Percentiles rank a stretch among this genome's conserved stretches.
Conservation (phyloP, 345 rosid species). For the Pseudoturritis turrita region DNA sequence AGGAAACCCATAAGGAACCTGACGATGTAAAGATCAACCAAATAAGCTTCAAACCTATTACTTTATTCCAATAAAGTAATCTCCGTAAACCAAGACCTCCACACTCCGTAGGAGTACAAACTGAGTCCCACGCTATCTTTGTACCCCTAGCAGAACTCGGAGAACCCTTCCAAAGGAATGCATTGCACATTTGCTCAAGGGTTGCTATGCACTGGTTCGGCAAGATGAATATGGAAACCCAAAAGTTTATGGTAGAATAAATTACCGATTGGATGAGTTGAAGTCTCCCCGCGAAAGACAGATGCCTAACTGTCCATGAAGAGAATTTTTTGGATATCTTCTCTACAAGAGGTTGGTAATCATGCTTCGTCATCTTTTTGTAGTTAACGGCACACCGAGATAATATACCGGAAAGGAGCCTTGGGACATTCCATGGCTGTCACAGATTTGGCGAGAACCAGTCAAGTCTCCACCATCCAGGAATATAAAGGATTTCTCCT, state of each 20-base stretch:
- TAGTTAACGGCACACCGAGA: too few relatives aligned
- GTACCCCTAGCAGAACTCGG: neutral
- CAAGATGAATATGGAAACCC: neutral
- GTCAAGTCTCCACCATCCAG: too few relatives aligned
- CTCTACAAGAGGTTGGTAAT: neutral
- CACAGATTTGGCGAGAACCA: too few relatives aligned
- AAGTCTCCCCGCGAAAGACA: neutral
- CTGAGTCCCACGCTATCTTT: too few relatives aligned
- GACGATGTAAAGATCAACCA: neutral
- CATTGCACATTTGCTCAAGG: neutral
- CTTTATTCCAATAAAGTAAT: neutral
- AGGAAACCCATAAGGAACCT: neutral
- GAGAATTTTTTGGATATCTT: too few relatives aligned
- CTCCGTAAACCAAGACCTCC: neutral
- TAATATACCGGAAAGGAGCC: too few relatives aligned
- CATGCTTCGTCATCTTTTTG: neutral
- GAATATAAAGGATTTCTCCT: too few relatives aligned
- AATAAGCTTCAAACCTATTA: neutral
- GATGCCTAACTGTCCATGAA: neutral
- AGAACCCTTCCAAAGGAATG: neutral
- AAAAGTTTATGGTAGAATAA: neutral
- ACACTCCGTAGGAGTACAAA: neutral
- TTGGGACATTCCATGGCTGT: too few relatives aligned
- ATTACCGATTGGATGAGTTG: neutral
- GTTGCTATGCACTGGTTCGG: neutral